Base-by-base conservation (phyloP, 139 green algal genomes). In the Spirogloea muscicola region DNA sequence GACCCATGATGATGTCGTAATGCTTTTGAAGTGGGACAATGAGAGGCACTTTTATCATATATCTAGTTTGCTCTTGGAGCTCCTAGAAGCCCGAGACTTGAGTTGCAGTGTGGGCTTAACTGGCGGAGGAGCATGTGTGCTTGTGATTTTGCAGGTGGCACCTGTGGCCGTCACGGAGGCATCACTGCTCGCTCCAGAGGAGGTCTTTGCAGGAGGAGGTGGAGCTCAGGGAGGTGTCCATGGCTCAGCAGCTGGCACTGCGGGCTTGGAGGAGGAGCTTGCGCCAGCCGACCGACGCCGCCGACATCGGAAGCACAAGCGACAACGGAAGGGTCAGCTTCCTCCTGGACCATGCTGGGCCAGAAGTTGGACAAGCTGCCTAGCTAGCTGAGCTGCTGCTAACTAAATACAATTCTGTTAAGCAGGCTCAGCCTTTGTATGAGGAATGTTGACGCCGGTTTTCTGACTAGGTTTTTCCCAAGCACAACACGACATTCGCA, bases 181-280 rank as follows among this genome's bases (percentile, higher is more conserved):
- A 9, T 41, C 27, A 25, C n/a, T 80, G 41, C 57, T 81, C 18
- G 76, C 76, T 6, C 76, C 76, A 36, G 76, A 83, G 70, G 76
- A 83, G 55, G 38, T 83, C 25, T 83, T 81, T 70, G 37, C 27
- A 2, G 76, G 59, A 1, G 76, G 76, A 21, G 76, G 41, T 29
- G 76, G 44, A 16, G 37, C n/a, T 31, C n/a, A n/a, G n/a, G 70
- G 64, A 25, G 70, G 76, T 3, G 55, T 27, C 2, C 7, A 27
- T 13, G 76, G 68, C 39, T 38, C 16, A 1, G 70, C 69, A 25
- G 57, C 57, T 25, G 68, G 76, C 13, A 33, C 37, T 13, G 38
- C 81, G 18, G 81, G 76, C 18, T 57, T 9, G 27, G 36, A 72
- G 25, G 59, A 29, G 10, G 76, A 80, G 70, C 74, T 83, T n/a